phyloP scores from a whole-genome alignment of 306 rosid species.

The Neltuma alba region DNA sequence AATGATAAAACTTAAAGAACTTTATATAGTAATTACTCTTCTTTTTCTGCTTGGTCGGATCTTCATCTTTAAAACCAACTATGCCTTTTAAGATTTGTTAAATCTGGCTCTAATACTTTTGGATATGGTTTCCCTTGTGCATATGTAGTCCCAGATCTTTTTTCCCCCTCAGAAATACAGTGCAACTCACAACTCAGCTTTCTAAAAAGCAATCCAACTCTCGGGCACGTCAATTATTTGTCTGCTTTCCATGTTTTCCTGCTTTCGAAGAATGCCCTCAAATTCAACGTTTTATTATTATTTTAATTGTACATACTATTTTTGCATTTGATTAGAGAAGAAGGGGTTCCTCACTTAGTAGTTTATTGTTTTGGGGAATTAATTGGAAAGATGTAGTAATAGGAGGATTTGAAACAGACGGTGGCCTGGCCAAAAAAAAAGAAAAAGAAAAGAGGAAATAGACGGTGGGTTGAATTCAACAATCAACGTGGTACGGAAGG shows the following conservation, averaged over 20 bases:
- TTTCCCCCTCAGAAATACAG: background rate
- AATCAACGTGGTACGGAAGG: background rate
- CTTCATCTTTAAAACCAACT: background rate
- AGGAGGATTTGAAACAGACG: too few relatives aligned
- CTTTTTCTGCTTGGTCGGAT: background rate
- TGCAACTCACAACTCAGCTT: background rate
- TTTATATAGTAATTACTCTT: background rate
- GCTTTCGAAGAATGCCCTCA: background rate
- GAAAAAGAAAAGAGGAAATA: too few relatives aligned
- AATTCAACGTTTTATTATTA: too few relatives aligned
- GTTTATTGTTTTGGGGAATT: too few relatives aligned
- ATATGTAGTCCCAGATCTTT: background rate
- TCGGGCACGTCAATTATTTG: background rate
- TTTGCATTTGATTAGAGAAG: too few relatives aligned
- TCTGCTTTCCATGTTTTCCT: background rate
- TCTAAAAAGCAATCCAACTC: background rate
- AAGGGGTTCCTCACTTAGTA: too few relatives aligned
- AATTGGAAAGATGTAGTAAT: too few relatives aligned
- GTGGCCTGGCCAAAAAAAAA: too few relatives aligned
- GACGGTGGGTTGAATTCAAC: too few relatives aligned
- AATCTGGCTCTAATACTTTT: background rate
- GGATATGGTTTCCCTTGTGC: background rate
- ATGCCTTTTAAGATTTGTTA: background rate
- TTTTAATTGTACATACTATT: too few relatives aligned
- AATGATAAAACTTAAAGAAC: background rate